phyloP scores from a whole-genome alignment of 352 stramenopile genomes.

The Globisporangium viniferum region DNA sequence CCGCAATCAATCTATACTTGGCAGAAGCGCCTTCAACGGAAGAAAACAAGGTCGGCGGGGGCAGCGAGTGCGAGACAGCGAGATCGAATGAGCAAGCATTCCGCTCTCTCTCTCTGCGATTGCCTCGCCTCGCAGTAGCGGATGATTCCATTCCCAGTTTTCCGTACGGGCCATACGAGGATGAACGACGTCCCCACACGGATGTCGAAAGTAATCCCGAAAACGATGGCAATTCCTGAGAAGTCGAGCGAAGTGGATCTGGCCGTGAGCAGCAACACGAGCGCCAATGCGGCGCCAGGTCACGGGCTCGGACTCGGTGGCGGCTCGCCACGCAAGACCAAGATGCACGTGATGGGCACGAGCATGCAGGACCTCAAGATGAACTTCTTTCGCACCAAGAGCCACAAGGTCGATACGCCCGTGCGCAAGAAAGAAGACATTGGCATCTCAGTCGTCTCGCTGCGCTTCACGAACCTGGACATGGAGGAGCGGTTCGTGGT shows the following conservation, averaged over 20 bases:
- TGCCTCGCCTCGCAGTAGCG: conserved; percentile 1
- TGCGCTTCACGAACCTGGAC: conserved; percentile 64
- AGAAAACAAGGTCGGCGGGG: neutral
- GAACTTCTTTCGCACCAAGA: conserved; percentile 63
- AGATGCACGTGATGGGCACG: conserved; percentile 42
- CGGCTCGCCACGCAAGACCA: conserved; percentile 34
- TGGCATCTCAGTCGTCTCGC: conserved; percentile 65
- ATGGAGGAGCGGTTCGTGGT: conserved; percentile 65
- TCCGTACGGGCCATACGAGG: conserved; percentile 71
- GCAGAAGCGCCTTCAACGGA: conserved; percentile 1
- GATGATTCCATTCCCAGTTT: conserved; percentile 76
- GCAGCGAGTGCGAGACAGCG: neutral
- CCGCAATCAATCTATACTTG: conserved; percentile 6
- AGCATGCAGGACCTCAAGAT: conserved; percentile 70
- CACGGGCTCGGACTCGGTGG: conserved; percentile 4
- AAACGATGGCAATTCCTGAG: conserved; percentile 29
- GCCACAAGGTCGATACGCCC: conserved; percentile 19
- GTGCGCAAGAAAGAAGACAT: conserved; percentile 73
- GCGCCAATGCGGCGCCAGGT: conserved; percentile 13
- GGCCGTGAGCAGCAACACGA: conserved; percentile 30
- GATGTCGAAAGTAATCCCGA: conserved; percentile 80
- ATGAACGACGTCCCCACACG: conserved; percentile 63
- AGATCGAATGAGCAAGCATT: conserved; percentile 1
- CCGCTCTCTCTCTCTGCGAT: neutral
- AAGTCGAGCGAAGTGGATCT: conserved; percentile 25